Evolutionary conservation across 805 yeast species (phyloP).

Genomic region (Ogataea methylovora): DNA sequence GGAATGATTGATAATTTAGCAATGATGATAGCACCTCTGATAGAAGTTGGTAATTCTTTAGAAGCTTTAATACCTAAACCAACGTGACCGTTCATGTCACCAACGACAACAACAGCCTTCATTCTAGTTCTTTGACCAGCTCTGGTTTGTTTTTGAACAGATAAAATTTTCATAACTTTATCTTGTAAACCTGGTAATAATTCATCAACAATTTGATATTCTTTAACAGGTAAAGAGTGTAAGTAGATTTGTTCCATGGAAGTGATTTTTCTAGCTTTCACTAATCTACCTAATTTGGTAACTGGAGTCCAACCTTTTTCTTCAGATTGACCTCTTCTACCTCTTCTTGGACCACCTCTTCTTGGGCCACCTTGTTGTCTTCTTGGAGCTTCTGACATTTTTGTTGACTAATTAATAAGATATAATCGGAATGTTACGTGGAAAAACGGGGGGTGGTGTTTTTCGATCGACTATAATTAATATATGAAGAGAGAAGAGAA

Average conservation of each 20-base stretch:
- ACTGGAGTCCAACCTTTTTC: constrained; percentile 99
- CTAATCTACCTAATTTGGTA: constrained; percentile 99
- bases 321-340: constrained; percentile 79
- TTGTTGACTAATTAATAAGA: constrained; percentile 10
- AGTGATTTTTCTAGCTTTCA: constrained; percentile 96
- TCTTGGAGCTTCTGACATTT: constrained; percentile 40
- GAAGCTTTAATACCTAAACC: constrained; percentile 99
- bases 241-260: constrained; percentile 97
- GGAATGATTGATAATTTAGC: constrained; percentile 99
- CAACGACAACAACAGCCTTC: constrained; percentile 99
- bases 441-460: constrained; percentile 64
- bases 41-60: constrained; percentile 99
- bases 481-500: constrained; percentile 1
- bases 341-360: constrained; percentile 53
- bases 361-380: constrained; percentile 43
- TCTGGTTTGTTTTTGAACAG: constrained; percentile 99
- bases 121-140: constrained; percentile 99
- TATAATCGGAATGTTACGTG: constrained; percentile 59
- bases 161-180: constrained; percentile 99
- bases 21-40: constrained; percentile 98
- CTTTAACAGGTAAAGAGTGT: constrained; percentile 99
- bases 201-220: constrained; percentile 96
- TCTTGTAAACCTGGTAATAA: constrained; percentile 93
- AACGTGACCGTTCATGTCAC: constrained; percentile 99
- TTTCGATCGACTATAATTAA: constrained; percentile 45